Evolutionary conservation across 805 yeast genomes (phyloP), one percentile per base, ranked within the genome.

Genomic region (Cyberlindnera lachancei): DNA sequence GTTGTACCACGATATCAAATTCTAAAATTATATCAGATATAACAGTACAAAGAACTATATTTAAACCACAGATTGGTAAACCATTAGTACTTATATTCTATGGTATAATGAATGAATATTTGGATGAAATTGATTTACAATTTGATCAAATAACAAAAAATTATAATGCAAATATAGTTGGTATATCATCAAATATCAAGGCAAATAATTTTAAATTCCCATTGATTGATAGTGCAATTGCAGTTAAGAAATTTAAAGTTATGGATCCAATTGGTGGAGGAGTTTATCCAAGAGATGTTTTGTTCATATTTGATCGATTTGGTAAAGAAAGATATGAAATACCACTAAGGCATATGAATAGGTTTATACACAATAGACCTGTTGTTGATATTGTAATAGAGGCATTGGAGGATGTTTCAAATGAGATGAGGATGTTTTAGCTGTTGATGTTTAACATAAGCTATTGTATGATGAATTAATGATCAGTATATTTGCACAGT

Each of bases 221-320:
- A 2, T 14, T 51, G 13, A 26, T 45, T 2, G 38, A 42, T 29
- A 36, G 46, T 6, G 21, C 41, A 0, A 18, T 27, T n/a, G 34
- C 46, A 3, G 30, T 42, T 6, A 47, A 43, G 24, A 32, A 23
- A 7, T 32, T 45, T 16, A 42, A 42, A n/a, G 46, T 41, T 1
- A 13, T 46, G 18, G 55, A 51, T 26, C 55, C 55, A 7, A 14
- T 49, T 13, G 55, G 55, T 14, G 55, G 55, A 24, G 54, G 54
- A 29, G 45, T 48, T 1, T 51, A 51, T 29, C 55, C 55, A 1
- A 25, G 42, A 15, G 55, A 51, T 21, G 37, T 43, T 11, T 21
- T 51, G 10, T 24, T 49, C 10, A 37, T 49, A 11, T 51, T 38
- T 27, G 53, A 48, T 30, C 31, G 32, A 12, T 15, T 15, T 15